Percentiles rank a stretch among this genome's conserved stretches.
These are phyloP conservation scores for Porphyrellus sp. DNA, from an alignment of 1,284 basidiomycete species.

Conservation along the genomic window DNA sequence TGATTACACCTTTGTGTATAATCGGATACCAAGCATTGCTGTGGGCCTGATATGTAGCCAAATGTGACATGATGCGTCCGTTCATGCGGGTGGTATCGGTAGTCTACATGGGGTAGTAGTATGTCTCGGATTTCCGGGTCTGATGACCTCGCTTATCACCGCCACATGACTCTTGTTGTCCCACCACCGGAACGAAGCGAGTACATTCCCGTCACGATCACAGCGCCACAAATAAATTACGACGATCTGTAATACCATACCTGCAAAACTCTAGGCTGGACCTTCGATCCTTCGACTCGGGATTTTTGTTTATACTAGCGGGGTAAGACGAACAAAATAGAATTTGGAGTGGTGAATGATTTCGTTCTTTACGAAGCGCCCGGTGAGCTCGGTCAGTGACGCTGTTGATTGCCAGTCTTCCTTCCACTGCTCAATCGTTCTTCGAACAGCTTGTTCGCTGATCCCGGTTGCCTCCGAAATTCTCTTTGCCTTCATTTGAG, in stretches of 20 bases:
- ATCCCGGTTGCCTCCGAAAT: background rate
- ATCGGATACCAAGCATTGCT: background rate
- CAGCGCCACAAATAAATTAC: background rate
- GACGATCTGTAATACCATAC: background rate
- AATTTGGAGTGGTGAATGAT: background rate
- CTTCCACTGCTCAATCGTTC: background rate
- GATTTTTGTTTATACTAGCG: background rate
- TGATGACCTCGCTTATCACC: conserved; percentile 2
- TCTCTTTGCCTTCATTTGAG: background rate
- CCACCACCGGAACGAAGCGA: background rate
- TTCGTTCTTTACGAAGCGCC: background rate
- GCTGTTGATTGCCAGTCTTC: background rate
- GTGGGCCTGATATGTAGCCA: background rate
- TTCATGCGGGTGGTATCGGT: background rate
- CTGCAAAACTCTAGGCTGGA: background rate
- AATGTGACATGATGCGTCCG: background rate
- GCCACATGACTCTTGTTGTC: background rate
- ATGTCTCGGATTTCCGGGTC: background rate
- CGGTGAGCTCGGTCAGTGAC: background rate
- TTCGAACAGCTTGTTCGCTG: background rate
- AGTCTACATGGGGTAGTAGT: too few relatives aligned
- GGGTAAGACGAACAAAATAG: background rate
- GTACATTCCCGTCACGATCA: background rate
- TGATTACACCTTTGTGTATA: background rate
- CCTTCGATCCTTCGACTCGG: background rate